These are phyloP conservation scores for Dothidotthia symphoricarpi DNA, from an alignment of 2,329 filamentous ascomycete genomes.

Conservation along the genomic window DNA sequence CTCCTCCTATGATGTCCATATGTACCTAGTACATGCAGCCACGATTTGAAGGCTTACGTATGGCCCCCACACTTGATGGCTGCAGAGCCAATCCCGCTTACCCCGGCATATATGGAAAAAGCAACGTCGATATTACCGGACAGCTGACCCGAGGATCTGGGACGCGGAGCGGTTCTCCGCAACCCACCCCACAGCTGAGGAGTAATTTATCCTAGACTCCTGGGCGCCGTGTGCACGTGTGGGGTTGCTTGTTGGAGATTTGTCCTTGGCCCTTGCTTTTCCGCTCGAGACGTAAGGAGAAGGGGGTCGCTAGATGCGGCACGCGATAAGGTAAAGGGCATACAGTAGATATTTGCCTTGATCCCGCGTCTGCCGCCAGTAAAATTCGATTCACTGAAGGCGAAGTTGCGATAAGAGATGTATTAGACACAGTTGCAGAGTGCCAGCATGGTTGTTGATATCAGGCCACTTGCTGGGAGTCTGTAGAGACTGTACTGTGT, in stretches of 20 bases:
- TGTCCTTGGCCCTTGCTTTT: slow-evolving; percentile 5
- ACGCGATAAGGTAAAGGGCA: slow-evolving; percentile 6
- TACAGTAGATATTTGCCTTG: slow-evolving; percentile 4
- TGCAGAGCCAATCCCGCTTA: slow-evolving; percentile 8
- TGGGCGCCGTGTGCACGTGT: slow-evolving; percentile 16
- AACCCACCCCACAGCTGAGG: slow-evolving; percentile 15
- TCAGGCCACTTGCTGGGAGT: slow-evolving; percentile 12
- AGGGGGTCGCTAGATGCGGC: slow-evolving; percentile 4
- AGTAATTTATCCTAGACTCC: slow-evolving; percentile 10
- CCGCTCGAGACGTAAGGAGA: slow-evolving; percentile 15
- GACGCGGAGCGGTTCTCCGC: slow-evolving; percentile 24
- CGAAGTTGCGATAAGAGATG: slow-evolving; percentile 6
- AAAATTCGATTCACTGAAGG: slow-evolving; percentile 10
- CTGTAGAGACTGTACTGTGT: too few species aligned
- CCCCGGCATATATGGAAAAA: slow-evolving; percentile 12
- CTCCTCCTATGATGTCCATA: too few species aligned
- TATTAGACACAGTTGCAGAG: slow-evolving; percentile 6
- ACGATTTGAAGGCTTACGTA: too few species aligned
- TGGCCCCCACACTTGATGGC: slow-evolving; percentile 1
- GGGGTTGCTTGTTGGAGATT: slow-evolving; percentile 17
- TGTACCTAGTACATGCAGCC: too few species aligned
- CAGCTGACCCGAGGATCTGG: slow-evolving; percentile 19
- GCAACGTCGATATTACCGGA: slow-evolving; percentile 16
- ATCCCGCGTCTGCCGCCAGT: slow-evolving; percentile 13
- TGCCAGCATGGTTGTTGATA: slow-evolving; percentile 14